These are phyloP conservation scores for Pilasporangium apinafurcum DNA, from an alignment of 352 stramenopile genomes.

Conservation along the genomic window DNA sequence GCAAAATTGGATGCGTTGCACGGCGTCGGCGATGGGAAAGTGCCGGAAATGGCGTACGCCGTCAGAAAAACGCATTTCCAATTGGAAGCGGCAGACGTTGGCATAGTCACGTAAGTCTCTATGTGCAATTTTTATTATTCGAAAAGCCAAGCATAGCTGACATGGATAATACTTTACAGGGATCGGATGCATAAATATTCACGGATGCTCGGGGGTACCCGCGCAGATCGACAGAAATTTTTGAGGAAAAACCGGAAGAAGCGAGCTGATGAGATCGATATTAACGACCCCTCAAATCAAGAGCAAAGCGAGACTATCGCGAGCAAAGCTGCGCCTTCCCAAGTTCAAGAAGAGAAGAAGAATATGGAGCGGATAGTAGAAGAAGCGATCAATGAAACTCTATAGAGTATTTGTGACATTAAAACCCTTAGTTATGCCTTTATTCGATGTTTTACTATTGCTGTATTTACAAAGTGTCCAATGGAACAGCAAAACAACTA, in stretches of 20 bases:
- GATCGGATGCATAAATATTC: conserved; percentile 73
- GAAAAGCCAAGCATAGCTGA: no score
- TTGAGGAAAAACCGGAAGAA: conserved; percentile 29
- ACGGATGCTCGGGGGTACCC: conserved; percentile 55
- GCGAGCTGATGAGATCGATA: conserved; percentile 8
- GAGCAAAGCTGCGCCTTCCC: background rate
- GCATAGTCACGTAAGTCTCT: conserved; percentile 63
- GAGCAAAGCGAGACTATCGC: background rate
- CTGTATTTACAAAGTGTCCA: background rate
- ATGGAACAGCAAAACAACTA: conserved; percentile 13
- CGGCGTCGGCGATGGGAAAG: conserved; percentile 37
- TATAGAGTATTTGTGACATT: conserved; percentile 8
- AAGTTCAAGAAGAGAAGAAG: background rate
- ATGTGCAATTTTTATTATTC: background rate
- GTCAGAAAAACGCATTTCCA: conserved; percentile 70
- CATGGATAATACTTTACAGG: conserved; percentile 11
- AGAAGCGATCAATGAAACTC: conserved; percentile 11
- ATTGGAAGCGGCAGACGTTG: conserved; percentile 41
- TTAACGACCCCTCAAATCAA: conserved; percentile 34
- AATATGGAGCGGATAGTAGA: conserved; percentile 11
- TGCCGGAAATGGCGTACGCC: conserved; percentile 32
- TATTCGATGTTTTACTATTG: background rate
- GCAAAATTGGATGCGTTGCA: conserved; percentile 66
- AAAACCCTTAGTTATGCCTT: background rate
- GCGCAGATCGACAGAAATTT: conserved; percentile 70